Base-by-base conservation (phyloP, 139 green algal genomes). In the Ulvella scutata region DNA sequence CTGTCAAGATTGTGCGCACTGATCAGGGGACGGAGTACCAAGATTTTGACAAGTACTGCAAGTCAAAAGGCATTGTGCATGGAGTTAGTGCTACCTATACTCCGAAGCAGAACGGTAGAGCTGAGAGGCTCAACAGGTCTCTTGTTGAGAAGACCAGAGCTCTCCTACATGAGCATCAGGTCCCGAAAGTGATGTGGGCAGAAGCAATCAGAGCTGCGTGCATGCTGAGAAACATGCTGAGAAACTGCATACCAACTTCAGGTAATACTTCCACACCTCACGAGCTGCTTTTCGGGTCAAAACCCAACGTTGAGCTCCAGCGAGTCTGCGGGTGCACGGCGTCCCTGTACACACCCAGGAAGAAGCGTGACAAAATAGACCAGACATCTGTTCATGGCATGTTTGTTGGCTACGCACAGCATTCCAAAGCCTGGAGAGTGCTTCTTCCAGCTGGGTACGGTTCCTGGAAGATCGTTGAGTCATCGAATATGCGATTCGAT, bases 101-200 rank as follows among this genome's bases (percentile, higher is more conserved):
- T 7, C 80, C 76, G 0, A 33, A 84, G 67, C 76, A 84, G 67
- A 81, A 84, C 36, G 80, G 80, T 20, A 26, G 21, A 0, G 80
- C 80, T 23, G 80, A 84, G 74, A 59, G 75, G 2, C 72, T 81
- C 23, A 84, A 84, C 37, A 29, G 77, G 0, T 79, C 77, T 0
- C 72, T 83, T 10, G 20, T 76, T 40, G 4, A 78, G 13, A 76
- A 40, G 59, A 36, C 21, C 1, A 72, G 74, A 3, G 31, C 74
- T 2, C 43, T 79, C 61, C 79, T 84, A 35, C 3, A 38, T 0
- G 44, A 74, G 1, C 36, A 37, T 4, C n/a, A 43, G 17, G 62
- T 84, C 9, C 9, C 34, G 2, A 9, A 21, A 2, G 37, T 34
- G 20, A 37, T 76, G 2, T 78, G 73, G 77, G 38, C 35, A 1